Evolutionary conservation across 2,329 filamentous ascomycete genomes (phyloP).

Genomic region (Xylariaceae sp.): DNA sequence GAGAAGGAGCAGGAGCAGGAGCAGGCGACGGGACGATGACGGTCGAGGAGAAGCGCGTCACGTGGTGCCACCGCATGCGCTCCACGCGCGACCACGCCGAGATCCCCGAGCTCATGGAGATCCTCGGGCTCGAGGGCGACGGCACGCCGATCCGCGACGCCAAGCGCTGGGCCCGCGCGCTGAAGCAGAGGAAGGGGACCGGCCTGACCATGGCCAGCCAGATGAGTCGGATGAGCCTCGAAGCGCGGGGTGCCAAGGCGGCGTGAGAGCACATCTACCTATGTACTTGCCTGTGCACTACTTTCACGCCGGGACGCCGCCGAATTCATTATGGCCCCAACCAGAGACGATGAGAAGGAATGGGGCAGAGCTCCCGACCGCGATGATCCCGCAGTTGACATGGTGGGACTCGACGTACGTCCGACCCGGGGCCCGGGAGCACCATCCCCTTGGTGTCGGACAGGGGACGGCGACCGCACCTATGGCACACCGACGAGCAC

Average conservation of each 20-base stretch:
- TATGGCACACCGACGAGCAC: too few species aligned
- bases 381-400: too few species aligned
- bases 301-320: too few species aligned
- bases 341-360: too few species aligned
- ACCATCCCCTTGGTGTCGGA: too few species aligned
- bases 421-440: too few species aligned
- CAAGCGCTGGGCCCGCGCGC: constrained; percentile 39
- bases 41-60: constrained; percentile 50
- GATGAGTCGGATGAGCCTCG: constrained; percentile 37
- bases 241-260: constrained; percentile 8
- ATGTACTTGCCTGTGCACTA: too few species aligned
- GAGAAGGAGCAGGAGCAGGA: constrained; percentile 5
- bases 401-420: too few species aligned
- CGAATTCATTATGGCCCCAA: too few species aligned
- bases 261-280: too few species aligned
- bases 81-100: constrained; percentile 73
- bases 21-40: constrained; percentile 4
- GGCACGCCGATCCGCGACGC: constrained; percentile 28
- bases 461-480: too few species aligned
- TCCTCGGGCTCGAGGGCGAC: constrained; percentile 48
- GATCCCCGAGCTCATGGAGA: constrained; percentile 55
- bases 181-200: constrained; percentile 44
- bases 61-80: constrained; percentile 78
- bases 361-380: too few species aligned
- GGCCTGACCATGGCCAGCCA: constrained; percentile 43